Evolutionary conservation across 139 green algal species (phyloP), one percentile per base, ranked within the genome.

Genomic region (Haematococcus sp.): DNA sequence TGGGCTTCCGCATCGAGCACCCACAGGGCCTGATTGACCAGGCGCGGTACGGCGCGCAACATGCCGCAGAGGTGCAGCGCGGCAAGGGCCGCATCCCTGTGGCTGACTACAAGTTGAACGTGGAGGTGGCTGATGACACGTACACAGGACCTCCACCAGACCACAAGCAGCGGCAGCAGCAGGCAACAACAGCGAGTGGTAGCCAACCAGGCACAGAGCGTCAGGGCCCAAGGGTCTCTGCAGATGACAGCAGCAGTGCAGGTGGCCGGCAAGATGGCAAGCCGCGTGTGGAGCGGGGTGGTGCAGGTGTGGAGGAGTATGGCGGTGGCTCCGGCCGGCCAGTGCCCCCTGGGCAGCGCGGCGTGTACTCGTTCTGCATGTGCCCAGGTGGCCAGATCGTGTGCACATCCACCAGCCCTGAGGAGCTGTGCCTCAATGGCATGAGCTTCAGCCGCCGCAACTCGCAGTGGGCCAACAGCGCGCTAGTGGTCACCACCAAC

Each of bases 361-460:
- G 83, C 20, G 86, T 92, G 33, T 97, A 90, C 81, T 90, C 80
- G n/a, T 97, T 97, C 71, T 97, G 92, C 77, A 97, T 97, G 92
- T 97, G 92, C 65, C 92, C 92, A 7, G 89, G 87, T 0, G 87
- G 82, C 31, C 90, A 96, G 79, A 91, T 96, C 34, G 91, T 97
- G 52, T 85, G 84, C 44, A 96, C 92, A 13, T 88, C 64, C 71
- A 91, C 82, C 2, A 76, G 49, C 23, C 70, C 73, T 56, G 69
- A 84, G 5, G 85, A 94, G 81, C 83, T 97, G 30, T 97, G 92
- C 83, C 83, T 96, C 75, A 97, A 97, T 74, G 92, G 92, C 44
- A 97, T 97, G 92, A 89, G 76, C 70, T 97, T 97, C 81, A 89
- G 80, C 58, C 69, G 73, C 28, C 75, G 82, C 65, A 83, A 88